Conservation (phyloP, 495 filamentous ascomycete species). For the Stereocaulon alpinum region DNA sequence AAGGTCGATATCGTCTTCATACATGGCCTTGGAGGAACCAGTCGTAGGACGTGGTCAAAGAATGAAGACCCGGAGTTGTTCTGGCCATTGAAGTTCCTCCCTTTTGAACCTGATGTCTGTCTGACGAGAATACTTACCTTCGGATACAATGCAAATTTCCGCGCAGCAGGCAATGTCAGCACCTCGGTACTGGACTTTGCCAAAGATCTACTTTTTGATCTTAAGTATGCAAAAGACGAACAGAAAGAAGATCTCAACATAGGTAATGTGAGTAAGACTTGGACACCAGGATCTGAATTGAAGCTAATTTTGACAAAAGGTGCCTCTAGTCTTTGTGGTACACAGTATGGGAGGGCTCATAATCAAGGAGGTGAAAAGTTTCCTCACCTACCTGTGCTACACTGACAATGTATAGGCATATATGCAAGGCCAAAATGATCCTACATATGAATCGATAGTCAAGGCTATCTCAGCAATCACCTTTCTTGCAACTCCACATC, state of each 20-base stretch:
- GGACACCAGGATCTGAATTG: too few relatives aligned
- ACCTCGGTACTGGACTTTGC: slow-evolving; percentile 28
- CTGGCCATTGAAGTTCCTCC: slow-evolving; percentile 28
- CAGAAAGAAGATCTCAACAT: slow-evolving; percentile 16
- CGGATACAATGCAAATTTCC: slow-evolving; percentile 30
- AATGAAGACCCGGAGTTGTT: slow-evolving; percentile 24
- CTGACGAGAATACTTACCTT: slow-evolving; percentile 27
- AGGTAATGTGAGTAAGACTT: slow-evolving; percentile 14
- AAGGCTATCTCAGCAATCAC: slow-evolving; percentile 28
- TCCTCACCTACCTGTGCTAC: neutral
- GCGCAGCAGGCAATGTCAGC: slow-evolving; percentile 11
- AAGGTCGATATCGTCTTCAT: slow-evolving; percentile 30
- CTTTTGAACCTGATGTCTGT: slow-evolving; percentile 24
- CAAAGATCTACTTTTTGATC: slow-evolving; percentile 26
- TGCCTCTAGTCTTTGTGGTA: slow-evolving; percentile 26
- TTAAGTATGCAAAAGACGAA: slow-evolving; percentile 26
- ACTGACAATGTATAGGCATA: neutral
- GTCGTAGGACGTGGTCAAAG: slow-evolving; percentile 28
- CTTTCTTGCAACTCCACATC: slow-evolving; percentile 43
- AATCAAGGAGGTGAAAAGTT: slow-evolving; percentile 18
- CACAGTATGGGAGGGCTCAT: slow-evolving; percentile 27
- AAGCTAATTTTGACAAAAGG: neutral
- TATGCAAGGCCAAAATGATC: too few relatives aligned
- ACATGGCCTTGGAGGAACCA: slow-evolving; percentile 31
- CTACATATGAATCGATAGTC: slow-evolving; percentile 28